Conservation (phyloP, 176 grass and related monocot species). For the Aegilops umbellulata region DNA sequence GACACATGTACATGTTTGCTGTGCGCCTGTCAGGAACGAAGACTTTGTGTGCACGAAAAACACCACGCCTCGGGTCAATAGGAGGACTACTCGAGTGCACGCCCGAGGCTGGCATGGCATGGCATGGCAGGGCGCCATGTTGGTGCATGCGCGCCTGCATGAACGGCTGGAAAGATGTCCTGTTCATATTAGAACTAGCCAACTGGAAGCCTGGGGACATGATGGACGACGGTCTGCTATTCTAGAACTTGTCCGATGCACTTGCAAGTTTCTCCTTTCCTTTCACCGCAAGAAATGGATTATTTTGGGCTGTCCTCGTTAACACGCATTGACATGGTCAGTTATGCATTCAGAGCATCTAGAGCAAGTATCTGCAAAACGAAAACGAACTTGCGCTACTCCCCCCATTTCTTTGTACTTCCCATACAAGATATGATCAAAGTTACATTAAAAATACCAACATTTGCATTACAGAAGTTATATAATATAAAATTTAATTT, state of each 20-base stretch:
- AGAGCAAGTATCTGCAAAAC: not conserved
- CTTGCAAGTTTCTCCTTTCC: not conserved
- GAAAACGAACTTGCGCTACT: not conserved
- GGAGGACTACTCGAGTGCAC: not conserved
- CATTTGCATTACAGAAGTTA: no score
- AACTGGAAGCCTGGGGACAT: not conserved
- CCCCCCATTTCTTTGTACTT: no score
- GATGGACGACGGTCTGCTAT: not conserved
- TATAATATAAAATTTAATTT: no score
- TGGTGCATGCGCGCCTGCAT: not conserved
- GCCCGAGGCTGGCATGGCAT: not conserved
- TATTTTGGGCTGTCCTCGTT: not conserved
- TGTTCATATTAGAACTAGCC: not conserved
- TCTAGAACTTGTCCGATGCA: not conserved
- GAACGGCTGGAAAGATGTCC: not conserved
- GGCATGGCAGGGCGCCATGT: not conserved
- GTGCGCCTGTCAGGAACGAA: not conserved
- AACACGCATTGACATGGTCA: not conserved
- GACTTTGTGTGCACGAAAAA: not conserved
- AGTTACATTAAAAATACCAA: no score
- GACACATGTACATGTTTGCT: conserved; percentile 18
- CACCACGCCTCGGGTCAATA: not conserved
- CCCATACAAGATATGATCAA: no score
- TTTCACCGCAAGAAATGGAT: not conserved
- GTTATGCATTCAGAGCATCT: not conserved